Percentiles rank a stretch among this genome's conserved stretches.
These are phyloP conservation scores for Claviceps fusiformis DNA, from an alignment of 2,329 filamentous ascomycete genomes.

Conservation along the genomic window DNA sequence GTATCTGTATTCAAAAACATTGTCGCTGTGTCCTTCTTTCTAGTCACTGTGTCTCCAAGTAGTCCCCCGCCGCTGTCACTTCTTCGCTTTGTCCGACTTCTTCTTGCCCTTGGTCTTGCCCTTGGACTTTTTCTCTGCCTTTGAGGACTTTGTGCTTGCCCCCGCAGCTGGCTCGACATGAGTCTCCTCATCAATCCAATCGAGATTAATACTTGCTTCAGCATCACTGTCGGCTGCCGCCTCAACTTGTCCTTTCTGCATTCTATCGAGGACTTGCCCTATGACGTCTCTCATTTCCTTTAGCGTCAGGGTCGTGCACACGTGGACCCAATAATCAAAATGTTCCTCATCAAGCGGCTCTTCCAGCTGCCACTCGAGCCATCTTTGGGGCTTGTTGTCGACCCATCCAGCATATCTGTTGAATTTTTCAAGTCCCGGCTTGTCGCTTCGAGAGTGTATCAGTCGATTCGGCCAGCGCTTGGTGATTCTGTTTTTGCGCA, in stretches of 20 bases:
- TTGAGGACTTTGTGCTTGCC: neutral
- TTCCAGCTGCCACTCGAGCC: constrained; percentile 15
- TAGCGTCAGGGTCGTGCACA: neutral
- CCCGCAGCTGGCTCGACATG: neutral
- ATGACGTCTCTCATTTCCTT: neutral
- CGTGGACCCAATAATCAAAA: neutral
- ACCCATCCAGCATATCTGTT: constrained; percentile 14
- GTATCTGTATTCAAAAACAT: no score
- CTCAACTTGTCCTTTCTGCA: neutral
- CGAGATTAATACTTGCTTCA: neutral
- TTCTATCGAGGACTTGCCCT: neutral
- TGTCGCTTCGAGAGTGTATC: constrained; percentile 4
- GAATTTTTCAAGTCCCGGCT: constrained; percentile 8
- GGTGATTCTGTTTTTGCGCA: constrained; percentile 11
- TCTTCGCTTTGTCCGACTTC: neutral
- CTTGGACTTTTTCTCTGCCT: neutral
- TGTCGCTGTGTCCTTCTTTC: no score
- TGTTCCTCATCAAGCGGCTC: neutral
- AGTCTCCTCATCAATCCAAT: neutral
- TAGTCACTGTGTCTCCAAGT: no score
- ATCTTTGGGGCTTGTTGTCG: constrained; percentile 9
- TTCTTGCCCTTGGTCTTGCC: neutral
- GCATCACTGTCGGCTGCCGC: neutral
- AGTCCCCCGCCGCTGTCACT: neutral
- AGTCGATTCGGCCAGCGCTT: constrained; percentile 12